Evolutionary conservation across 768 basidiomycete genomes (phyloP), one percentile per base, ranked within the genome.

Genomic region (Mycena venus): DNA sequence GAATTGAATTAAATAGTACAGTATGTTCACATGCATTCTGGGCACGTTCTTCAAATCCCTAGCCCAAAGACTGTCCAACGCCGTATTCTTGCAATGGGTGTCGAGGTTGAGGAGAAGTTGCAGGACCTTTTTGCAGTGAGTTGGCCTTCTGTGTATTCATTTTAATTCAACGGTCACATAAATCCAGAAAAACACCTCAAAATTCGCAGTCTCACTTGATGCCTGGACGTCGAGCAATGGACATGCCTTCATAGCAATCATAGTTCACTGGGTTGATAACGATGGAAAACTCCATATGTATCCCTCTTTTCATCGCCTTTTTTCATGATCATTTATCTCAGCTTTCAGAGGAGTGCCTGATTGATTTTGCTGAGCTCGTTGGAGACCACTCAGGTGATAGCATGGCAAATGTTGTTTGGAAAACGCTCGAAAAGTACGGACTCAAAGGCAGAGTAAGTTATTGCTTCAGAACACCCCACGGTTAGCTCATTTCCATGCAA

Each of bases 311-410:
- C 36, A 38, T 29, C 51, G 25, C 51, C 51, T 17, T 53, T 53
- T 29, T 15, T 29, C 27, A 1, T 2, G 5, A 15, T 27, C 15
- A 29, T 53, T 29, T 53, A 23, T 29, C 23, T 51, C 49, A 10
- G 7, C 11, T 25, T n/a, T 53, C 51, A 53, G 51, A 53, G 51
- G 51, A 53, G 51, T 53, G 51, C 7, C 51, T 53, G 25, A 53
- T 53, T 15, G 27, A 53, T 15, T 53, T 53, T 14, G 27, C 27
- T 12, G 51, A 53, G 27, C 51, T 53, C 14, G 51, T 53, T 17
- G 27, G 51, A 4, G 27, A 53, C 12, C 85, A 86, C 17, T 53
- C 51, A 14, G 51, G 51, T 7, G 51, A 53, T 3, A 49, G n/a
- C n/a, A 49, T 49, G 47, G 47, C 47, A 2, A 23, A n/a, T 49